Percentiles rank a stretch among this genome's conserved stretches.
phyloP scores from a whole-genome alignment of 305 asterid species.

The Rubia tinctorum region DNA sequence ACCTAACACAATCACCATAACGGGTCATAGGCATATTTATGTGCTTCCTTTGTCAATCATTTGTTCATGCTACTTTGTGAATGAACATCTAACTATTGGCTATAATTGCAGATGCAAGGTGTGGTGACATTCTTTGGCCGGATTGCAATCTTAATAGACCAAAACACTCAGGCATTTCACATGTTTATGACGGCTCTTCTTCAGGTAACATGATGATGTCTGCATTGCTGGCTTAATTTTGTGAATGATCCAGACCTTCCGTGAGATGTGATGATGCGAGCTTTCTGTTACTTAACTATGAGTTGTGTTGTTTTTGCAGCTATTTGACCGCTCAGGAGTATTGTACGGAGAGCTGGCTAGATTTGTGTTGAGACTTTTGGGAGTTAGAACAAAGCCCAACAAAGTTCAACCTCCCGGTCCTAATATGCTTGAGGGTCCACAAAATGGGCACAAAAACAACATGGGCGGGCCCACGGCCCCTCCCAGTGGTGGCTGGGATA shows the following conservation, averaged over 20 bases:
- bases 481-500: conserved; percentile 73
- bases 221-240: neutral
- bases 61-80: neutral
- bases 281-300: neutral
- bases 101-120: conserved; percentile 73
- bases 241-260: neutral
- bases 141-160: conserved; percentile 85
- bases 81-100: neutral
- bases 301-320: conserved; percentile 40
- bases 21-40: neutral
- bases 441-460: conserved; percentile 47
- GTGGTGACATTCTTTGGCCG: conserved; percentile 91
- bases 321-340: conserved; percentile 91
- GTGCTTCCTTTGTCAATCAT: neutral
- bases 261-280: neutral
- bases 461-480: conserved; percentile 77
- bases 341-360: conserved; percentile 94
- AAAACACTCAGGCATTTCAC: conserved; percentile 96
- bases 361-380: conserved; percentile 84
- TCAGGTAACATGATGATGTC: conserved; percentile 49
- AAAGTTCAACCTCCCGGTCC: conserved; percentile 57
- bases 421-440: conserved; percentile 66
- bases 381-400: conserved; percentile 62
- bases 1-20: neutral
- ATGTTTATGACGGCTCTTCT: conserved; percentile 94